Conservation (phyloP, 208 protist species). For the Crithidia sp. region DNA sequence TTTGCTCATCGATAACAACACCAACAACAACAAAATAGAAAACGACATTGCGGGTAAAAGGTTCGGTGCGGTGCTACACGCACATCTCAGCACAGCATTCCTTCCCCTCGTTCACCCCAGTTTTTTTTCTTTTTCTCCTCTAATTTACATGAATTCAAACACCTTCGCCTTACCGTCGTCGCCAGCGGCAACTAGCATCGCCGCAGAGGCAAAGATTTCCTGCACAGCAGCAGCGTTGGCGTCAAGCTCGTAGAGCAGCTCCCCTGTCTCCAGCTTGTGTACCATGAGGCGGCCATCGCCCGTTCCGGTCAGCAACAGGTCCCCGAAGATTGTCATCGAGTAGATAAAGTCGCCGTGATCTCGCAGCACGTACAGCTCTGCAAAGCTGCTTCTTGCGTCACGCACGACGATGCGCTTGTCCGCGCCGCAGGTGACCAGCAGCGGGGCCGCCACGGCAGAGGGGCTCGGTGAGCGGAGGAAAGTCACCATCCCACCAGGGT, state of each 20-base stretch:
- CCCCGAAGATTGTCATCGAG: conserved; percentile 68
- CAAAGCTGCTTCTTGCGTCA: conserved; percentile 65
- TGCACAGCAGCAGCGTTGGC: conserved; percentile 77
- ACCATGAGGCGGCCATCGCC: conserved; percentile 87
- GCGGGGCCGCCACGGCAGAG: conserved; percentile 35
- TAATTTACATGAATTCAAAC: conserved; percentile 49
- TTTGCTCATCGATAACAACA: background rate
- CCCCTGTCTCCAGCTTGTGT: conserved; percentile 63
- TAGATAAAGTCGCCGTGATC: conserved; percentile 88
- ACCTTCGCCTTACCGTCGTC: conserved; percentile 89
- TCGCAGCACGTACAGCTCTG: conserved; percentile 43
- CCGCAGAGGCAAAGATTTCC: conserved; percentile 58
- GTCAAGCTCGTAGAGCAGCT: conserved; percentile 80
- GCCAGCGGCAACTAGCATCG: conserved; percentile 62
- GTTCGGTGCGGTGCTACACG: no score
- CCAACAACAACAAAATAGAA: conserved; percentile 23
- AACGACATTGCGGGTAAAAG: no score
- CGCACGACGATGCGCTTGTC: conserved; percentile 75
- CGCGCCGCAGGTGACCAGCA: conserved; percentile 80
- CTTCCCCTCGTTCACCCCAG: background rate
- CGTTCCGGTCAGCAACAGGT: conserved; percentile 67
- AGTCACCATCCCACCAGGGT: conserved; percentile 77
- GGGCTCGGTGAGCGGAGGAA: conserved; percentile 40
- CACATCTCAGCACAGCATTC: no score
- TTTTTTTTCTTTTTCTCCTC: conserved; percentile 22